These are phyloP conservation scores for Labyrinthula sp. DNA, from an alignment of 352 stramenopile species.

Conservation along the genomic window DNA sequence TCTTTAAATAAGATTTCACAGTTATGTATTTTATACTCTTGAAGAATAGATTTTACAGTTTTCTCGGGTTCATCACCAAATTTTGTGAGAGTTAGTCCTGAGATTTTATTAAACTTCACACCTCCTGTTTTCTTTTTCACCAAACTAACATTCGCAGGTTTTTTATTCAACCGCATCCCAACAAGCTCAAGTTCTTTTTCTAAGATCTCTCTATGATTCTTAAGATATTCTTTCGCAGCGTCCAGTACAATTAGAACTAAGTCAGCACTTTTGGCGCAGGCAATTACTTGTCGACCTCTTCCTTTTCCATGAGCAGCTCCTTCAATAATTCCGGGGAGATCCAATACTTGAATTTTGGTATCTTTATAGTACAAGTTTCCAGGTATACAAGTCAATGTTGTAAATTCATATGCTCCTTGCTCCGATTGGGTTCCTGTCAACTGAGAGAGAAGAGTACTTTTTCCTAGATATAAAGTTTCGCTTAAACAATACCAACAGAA, in stretches of 20 bases:
- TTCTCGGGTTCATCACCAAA: slow-evolving; percentile 40
- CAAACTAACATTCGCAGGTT: slow-evolving; percentile 84
- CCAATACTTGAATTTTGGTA: slow-evolving; percentile 68
- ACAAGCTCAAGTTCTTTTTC: slow-evolving; percentile 94
- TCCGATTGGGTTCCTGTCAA: slow-evolving; percentile 87
- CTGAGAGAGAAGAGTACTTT: slow-evolving; percentile 58
- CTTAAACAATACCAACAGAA: no score
- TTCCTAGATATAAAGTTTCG: no score
- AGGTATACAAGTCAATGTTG: slow-evolving; percentile 89
- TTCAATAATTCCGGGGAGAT: slow-evolving; percentile 99
- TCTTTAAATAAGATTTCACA: slow-evolving; percentile 88
- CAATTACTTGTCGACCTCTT: slow-evolving; percentile 91
- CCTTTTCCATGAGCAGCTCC: slow-evolving; percentile 88
- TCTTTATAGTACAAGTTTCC: slow-evolving; percentile 56
- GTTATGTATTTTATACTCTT: slow-evolving; percentile 94
- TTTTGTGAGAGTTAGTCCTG: slow-evolving; percentile 65
- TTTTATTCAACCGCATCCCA: slow-evolving; percentile 84
- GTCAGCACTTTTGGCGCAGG: slow-evolving; percentile 88
- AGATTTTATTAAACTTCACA: slow-evolving; percentile 79
- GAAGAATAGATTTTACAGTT: slow-evolving; percentile 41
- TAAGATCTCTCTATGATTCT: slow-evolving; percentile 90
- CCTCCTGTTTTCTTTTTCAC: slow-evolving; percentile 73
- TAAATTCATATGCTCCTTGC: slow-evolving; percentile 89
- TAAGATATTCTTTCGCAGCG: slow-evolving; percentile 76
- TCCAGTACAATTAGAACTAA: slow-evolving; percentile 98